A percentile compares a stretch with the other conserved stretches of the same genome.
Conservation (phyloP, 257 asterid species). For the Henckelia pumila region DNA sequence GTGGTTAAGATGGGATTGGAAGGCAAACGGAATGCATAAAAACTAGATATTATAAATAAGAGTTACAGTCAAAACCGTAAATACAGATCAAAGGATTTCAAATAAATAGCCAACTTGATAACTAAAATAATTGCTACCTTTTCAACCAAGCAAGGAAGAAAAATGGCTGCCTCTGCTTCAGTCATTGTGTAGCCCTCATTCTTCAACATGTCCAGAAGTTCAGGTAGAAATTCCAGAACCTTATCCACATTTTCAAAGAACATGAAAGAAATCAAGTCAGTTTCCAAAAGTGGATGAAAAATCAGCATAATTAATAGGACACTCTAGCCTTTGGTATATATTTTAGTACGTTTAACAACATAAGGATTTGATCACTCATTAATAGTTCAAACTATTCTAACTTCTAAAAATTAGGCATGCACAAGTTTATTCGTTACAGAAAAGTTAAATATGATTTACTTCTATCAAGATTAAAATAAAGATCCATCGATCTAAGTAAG, state of each 20-base stretch:
- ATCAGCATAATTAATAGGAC: not conserved
- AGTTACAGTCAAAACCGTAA: not conserved
- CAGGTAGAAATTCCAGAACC: slow-evolving; percentile 99
- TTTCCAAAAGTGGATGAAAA: not conserved
- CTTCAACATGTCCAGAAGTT: slow-evolving; percentile 78
- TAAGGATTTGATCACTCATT: not conserved
- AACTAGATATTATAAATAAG: not conserved
- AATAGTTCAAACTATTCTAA: not conserved
- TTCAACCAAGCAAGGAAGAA: slow-evolving; percentile 93
- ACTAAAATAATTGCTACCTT: slow-evolving; percentile 49
- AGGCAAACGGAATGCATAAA: slow-evolving; percentile 13
- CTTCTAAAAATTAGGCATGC: not conserved
- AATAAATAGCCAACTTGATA: not conserved
- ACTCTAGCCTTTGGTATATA: not conserved
- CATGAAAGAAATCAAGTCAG: slow-evolving; percentile 19
- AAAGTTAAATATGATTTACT: not conserved
- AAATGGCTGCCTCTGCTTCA: slow-evolving; percentile 94
- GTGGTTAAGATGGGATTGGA: slow-evolving; percentile 16
- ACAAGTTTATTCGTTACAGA: not conserved
- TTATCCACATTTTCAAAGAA: slow-evolving; percentile 29
- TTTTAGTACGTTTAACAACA: not conserved
- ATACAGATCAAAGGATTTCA: not conserved
- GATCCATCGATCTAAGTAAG: slow-evolving; percentile 1
- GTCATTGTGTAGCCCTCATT: slow-evolving; percentile 83
- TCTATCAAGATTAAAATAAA: not conserved